Evolutionary conservation across 371 early-diverging fungal genomes (phyloP), one percentile per base, ranked within the genome.

Genomic region (Apophysomyces elegans): DNA sequence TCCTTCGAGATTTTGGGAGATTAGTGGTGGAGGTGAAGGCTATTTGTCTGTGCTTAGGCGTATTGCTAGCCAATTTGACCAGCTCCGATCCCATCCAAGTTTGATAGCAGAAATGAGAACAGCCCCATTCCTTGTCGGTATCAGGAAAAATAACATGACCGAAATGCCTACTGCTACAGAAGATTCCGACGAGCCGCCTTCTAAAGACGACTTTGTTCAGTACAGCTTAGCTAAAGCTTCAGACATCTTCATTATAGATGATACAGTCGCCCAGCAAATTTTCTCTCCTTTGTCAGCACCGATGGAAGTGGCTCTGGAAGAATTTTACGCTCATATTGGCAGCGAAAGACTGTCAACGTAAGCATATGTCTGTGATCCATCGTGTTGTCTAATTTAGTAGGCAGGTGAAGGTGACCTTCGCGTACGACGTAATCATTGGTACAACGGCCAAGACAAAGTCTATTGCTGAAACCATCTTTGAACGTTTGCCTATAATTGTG

Each of bases 211-310:
- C 9, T 73, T 81, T 44, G 78, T 85, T 26, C 85, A 88, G 43
- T 90, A 88, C 71, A 75, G 81, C 56, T 76, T 95, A 13, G 94
- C 91, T 7, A 74, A 73, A 13, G 92, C 95, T 0, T 69, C 74
- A 0, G 88, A 93, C 60, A 91, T 95, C 7, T 93, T 86, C 66
- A 75, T 96, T 38, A 86, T 89, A 32, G 95, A 96, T 74, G 95
- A 95, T 67, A 82, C 91, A 0, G 87, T 91, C 32, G 77, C 88
- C 4, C 85, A 87, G 13, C 90, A 90, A 66, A 81, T 93, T 37
- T 95, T 96, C 70, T 77, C 81, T 0, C 95, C 95, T 0, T 73
- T 93, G 11, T 79, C 84, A 37, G 88, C 85, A 2, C 91, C 91
- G 0, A 84, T 85, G 78, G 92, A 93, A 21, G 75, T 80, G 3